Evolutionary conservation across 345 rosid genomes (phyloP).

Genomic region (Syzygium oleosum): DNA sequence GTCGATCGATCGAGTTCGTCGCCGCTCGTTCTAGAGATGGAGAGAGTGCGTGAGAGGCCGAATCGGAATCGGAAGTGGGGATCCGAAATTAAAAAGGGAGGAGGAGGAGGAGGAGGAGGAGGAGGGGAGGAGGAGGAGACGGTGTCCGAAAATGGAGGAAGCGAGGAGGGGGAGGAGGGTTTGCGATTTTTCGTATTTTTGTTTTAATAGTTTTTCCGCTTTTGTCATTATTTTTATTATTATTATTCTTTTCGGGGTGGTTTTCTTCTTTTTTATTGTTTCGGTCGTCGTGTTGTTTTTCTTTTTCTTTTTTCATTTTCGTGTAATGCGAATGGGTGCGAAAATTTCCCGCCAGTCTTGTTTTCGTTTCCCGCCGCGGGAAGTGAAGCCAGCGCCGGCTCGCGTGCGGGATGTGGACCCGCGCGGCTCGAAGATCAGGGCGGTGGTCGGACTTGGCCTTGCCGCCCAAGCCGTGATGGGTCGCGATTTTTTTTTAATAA

Average conservation of each 20-base stretch:
- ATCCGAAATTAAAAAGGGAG: not conserved
- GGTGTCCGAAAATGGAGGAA: not conserved
- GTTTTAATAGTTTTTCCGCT: not conserved
- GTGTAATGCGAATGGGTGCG: not conserved
- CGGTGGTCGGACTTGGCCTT: not conserved
- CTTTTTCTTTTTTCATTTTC: not conserved
- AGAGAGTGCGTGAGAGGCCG: not conserved
- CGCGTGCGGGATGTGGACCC: not conserved
- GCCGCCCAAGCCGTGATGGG: not conserved
- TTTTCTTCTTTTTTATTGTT: too few relatives aligned
- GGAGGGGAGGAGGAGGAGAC: not conserved
- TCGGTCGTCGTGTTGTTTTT: too few relatives aligned
- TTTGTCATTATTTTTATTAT: not conserved
- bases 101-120: not conserved
- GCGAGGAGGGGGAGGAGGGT: not conserved
- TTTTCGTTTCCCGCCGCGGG: not conserved
- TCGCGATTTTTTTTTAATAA: not conserved
- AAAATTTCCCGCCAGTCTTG: not conserved
- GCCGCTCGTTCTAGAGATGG: not conserved
- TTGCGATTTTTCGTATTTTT: not conserved
- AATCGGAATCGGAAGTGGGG: not conserved
- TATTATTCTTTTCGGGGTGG: rapidly evolving
- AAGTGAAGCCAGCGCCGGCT: not conserved
- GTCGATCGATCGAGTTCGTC: not conserved
- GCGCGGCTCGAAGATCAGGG: not conserved